Evolutionary conservation across 805 yeast species (phyloP).

Genomic region (Ogataea methanolica): DNA sequence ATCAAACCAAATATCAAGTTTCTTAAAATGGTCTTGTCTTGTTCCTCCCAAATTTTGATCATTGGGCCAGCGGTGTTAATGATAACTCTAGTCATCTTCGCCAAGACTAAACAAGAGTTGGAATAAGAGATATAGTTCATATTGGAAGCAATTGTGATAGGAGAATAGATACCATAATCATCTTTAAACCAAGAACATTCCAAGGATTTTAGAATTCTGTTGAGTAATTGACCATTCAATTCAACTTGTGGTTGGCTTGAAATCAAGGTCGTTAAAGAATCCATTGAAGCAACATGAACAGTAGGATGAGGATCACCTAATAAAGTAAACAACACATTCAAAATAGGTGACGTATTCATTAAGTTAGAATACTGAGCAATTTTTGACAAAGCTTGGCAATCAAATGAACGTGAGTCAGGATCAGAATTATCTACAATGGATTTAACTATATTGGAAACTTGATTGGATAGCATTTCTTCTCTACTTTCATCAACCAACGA

Average conservation of each 20-base stretch:
- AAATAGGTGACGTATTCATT: slow-evolving; percentile 39
- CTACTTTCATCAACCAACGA: slow-evolving; percentile 21
- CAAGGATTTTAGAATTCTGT: slow-evolving; percentile 38
- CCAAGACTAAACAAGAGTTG: slow-evolving; percentile 40
- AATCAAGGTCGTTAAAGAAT: slow-evolving; percentile 51
- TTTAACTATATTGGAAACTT: slow-evolving; percentile 53
- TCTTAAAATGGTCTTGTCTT: slow-evolving; percentile 29
- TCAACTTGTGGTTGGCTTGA: slow-evolving; percentile 42
- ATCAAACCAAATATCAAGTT: slow-evolving; percentile 36
- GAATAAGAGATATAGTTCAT: slow-evolving; percentile 38
- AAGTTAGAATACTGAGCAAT: slow-evolving; percentile 23
- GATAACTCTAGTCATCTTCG: slow-evolving; percentile 39
- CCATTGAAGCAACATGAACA: slow-evolving; percentile 71
- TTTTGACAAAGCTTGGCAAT: slow-evolving; percentile 39
- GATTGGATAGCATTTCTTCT: slow-evolving; percentile 29
- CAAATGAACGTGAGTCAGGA: slow-evolving; percentile 61
- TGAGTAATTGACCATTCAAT: slow-evolving; percentile 30
- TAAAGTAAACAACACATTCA: slow-evolving; percentile 56
- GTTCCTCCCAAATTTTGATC: slow-evolving; percentile 29
- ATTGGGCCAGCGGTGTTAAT: slow-evolving; percentile 58
- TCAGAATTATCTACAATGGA: slow-evolving; percentile 60
- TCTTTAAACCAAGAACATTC: slow-evolving; percentile 40
- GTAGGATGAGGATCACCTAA: slow-evolving; percentile 79
- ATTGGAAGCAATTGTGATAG: slow-evolving; percentile 43
- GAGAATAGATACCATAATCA: slow-evolving; percentile 42